Evolutionary conservation across 2,329 filamentous ascomycete genomes (phyloP).

Genomic region (Pestalotiopsis sp.): DNA sequence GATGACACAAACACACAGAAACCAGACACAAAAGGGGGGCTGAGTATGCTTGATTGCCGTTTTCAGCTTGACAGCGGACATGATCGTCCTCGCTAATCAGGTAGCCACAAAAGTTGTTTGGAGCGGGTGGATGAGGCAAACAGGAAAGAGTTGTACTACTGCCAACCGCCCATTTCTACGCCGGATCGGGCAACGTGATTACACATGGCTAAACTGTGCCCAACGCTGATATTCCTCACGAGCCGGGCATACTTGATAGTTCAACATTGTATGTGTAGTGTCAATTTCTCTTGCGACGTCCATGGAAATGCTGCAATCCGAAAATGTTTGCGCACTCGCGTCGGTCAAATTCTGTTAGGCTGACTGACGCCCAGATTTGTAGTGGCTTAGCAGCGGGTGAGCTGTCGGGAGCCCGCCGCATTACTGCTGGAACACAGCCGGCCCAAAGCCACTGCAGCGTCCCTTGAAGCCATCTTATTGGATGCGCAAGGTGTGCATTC

Average conservation of each 20-base stretch:
- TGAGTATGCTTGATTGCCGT: neutral
- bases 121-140: neutral
- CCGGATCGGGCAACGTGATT: no score
- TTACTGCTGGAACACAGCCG: neutral
- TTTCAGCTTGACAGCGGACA: neutral
- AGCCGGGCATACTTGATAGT: neutral
- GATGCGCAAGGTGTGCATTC: neutral
- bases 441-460: neutral
- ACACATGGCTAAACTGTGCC: neutral
- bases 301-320: neutral
- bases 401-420: conserved; percentile 9
- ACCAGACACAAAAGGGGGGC: neutral
- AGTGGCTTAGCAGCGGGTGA: conserved; percentile 4
- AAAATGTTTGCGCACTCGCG: neutral
- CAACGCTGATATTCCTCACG: neutral
- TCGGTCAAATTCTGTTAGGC: neutral
- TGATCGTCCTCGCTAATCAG: neutral
- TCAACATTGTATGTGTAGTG: neutral
- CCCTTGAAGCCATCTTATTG: neutral
- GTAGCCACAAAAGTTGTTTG: neutral
- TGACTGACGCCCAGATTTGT: neutral
- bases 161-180: neutral
- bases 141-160: neutral
- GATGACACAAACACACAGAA: no score
- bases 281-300: neutral